These are phyloP conservation scores for Coemansia sp. DNA, from an alignment of 192 early-diverging fungal species.

Conservation along the genomic window DNA sequence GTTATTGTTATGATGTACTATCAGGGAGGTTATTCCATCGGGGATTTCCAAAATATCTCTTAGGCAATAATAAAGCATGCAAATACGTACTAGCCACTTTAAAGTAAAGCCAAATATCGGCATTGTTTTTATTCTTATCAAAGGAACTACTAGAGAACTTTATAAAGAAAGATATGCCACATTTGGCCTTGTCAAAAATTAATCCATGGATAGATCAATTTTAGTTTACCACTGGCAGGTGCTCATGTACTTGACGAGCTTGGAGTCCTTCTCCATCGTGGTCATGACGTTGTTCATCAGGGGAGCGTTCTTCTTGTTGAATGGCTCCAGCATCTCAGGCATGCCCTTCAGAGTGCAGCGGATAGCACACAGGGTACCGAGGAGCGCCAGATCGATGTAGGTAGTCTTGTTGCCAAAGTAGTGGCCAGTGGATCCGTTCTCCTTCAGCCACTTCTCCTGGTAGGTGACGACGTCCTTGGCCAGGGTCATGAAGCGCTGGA, in stretches of 20 bases:
- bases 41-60: too few species aligned
- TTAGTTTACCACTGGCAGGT: slow-evolving; percentile 2
- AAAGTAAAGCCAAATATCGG: neutral
- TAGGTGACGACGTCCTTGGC: slow-evolving; percentile 24
- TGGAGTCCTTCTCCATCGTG: slow-evolving; percentile 6
- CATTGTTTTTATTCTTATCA: neutral
- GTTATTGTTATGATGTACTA: too few species aligned
- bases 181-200: neutral
- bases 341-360: neutral
- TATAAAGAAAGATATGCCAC: neutral
- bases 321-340: slow-evolving; percentile 10
- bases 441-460: slow-evolving; percentile 51
- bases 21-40: too few species aligned
- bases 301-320: slow-evolving; percentile 19
- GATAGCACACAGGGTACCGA: slow-evolving; percentile 5
- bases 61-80: too few species aligned
- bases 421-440: slow-evolving; percentile 62
- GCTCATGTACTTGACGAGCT: slow-evolving; percentile 6
- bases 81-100: slow-evolving; percentile 33
- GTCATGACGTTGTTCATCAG: slow-evolving; percentile 17
- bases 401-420: slow-evolving; percentile 54
- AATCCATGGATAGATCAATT: neutral
- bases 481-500: slow-evolving; percentile 14
- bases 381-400: slow-evolving; percentile 35
- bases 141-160: neutral